phyloP scores from a whole-genome alignment of 1,284 basidiomycete species.

The Schizophyllum commune region DNA sequence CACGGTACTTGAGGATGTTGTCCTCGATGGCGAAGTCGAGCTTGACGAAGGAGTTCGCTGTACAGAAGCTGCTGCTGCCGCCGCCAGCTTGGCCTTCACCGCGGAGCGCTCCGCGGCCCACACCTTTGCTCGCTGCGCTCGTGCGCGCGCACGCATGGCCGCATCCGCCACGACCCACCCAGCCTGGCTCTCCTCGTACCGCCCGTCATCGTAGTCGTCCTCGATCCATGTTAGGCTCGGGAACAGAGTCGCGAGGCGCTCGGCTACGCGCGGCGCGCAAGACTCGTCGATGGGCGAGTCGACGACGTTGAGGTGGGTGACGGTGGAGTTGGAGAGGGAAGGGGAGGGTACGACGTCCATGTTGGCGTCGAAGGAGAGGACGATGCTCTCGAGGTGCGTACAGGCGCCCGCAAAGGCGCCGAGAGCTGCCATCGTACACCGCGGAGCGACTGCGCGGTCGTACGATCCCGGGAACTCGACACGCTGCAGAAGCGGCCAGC shows the following conservation, averaged over 20 bases:
- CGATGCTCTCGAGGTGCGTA: neutral
- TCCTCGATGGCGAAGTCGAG: no score
- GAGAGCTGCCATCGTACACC: neutral
- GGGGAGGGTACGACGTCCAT: neutral
- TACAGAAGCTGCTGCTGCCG: no score
- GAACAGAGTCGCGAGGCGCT: neutral
- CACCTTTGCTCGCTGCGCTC: neutral
- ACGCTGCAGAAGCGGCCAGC: neutral
- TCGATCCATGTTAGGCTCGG: neutral
- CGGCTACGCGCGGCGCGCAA: neutral
- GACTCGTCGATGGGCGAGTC: neutral
- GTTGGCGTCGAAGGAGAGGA: neutral
- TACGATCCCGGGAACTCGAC: neutral
- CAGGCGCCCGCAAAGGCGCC: neutral
- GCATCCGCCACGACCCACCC: neutral
- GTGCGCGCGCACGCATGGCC: neutral
- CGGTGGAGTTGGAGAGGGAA: neutral
- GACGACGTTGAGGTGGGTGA: neutral
- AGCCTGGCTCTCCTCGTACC: neutral
- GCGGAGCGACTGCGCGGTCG: neutral
- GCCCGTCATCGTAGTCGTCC: neutral
- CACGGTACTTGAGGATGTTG: no score
- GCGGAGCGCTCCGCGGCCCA: neutral
- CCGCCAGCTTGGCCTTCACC: neutral
- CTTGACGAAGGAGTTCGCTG: no score